A percentile compares a stretch with the other conserved stretches of the same genome.
These are phyloP conservation scores for Rhizophlyctis rosea DNA, from an alignment of 192 early-diverging fungal genomes.

Conservation along the genomic window DNA sequence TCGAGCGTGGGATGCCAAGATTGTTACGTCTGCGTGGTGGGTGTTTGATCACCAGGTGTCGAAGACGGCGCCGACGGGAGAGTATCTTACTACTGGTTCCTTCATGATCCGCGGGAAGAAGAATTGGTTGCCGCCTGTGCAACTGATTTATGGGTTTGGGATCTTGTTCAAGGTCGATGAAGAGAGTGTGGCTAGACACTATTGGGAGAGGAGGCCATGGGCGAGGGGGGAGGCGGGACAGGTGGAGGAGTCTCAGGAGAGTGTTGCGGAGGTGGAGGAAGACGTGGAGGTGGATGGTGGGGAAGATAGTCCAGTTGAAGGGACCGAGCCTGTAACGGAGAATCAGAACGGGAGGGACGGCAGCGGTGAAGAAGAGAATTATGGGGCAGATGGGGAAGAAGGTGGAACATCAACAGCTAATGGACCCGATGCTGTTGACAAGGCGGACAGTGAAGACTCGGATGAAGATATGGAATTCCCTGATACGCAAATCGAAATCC, in stretches of 20 bases:
- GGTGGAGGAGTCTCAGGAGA: conserved; percentile 8
- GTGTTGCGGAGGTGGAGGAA: too few species aligned
- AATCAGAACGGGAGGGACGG: conserved; percentile 18
- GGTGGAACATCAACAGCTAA: not conserved
- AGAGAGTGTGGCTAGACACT: conserved; percentile 65
- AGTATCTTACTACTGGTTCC: conserved; percentile 83
- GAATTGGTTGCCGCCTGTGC: conserved; percentile 87
- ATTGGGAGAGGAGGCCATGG: conserved; percentile 63
- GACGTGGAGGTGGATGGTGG: not conserved
- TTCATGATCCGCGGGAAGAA: conserved; percentile 96
- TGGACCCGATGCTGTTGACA: not conserved
- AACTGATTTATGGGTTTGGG: conserved; percentile 96
- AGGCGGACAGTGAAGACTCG: conserved; percentile 1
- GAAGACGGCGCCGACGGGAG: conserved; percentile 87
- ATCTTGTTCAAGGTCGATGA: conserved; percentile 89
- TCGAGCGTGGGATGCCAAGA: conserved; percentile 96
- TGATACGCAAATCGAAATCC: conserved; percentile 7
- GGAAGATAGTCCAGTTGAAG: not conserved
- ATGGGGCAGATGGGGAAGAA: conserved; percentile 9
- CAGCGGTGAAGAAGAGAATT: conserved; percentile 21
- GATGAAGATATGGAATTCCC: conserved; percentile 27
- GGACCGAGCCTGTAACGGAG: too few species aligned
- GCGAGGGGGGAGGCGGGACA: conserved; percentile 21
- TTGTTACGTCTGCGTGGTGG: conserved; percentile 94
- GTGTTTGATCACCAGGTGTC: conserved; percentile 82